Conservation (phyloP, 495 filamentous ascomycete species). For the Cudoniella acicularis region DNA sequence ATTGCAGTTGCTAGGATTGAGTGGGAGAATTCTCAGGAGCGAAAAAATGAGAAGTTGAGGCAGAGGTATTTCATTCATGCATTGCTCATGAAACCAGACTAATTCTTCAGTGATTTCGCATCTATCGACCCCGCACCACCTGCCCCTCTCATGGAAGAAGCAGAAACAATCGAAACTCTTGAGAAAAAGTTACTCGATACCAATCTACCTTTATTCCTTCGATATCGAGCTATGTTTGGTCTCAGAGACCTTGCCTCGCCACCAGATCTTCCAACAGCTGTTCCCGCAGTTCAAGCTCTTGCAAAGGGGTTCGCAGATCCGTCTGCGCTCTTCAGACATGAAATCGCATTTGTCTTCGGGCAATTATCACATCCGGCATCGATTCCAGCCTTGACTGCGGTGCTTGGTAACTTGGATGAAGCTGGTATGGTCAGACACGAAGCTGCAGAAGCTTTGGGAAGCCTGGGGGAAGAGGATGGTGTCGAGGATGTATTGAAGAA, state of each 20-base stretch:
- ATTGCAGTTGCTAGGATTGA: slow-evolving; percentile 91
- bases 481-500: slow-evolving; percentile 80
- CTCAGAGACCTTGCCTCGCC: slow-evolving; percentile 91
- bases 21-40: slow-evolving; percentile 79
- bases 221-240: slow-evolving; percentile 97
- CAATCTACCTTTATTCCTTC: slow-evolving; percentile 74
- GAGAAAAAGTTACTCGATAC: slow-evolving; percentile 76
- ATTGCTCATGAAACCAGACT: slow-evolving; percentile 6
- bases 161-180: slow-evolving; percentile 64
- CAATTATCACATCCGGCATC: slow-evolving; percentile 95
- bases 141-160: slow-evolving; percentile 70
- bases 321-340: slow-evolving; percentile 94
- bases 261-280: slow-evolving; percentile 80
- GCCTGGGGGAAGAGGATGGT: slow-evolving; percentile 87
- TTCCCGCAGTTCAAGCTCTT: slow-evolving; percentile 77
- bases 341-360: slow-evolving; percentile 97
- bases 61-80: slow-evolving; percentile 55
- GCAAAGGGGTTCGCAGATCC: slow-evolving; percentile 83
- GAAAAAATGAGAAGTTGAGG: slow-evolving; percentile 68
- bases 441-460: slow-evolving; percentile 95
- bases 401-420: slow-evolving; percentile 75
- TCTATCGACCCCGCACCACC: slow-evolving; percentile 96
- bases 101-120: slow-evolving; percentile 70
- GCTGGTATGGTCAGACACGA: slow-evolving; percentile 96
- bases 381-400: slow-evolving; percentile 79